Percentiles rank a stretch among this genome's conserved stretches.
Evolutionary conservation across 2,329 filamentous ascomycete species (phyloP).

Genomic region (Penicillium nordicum): DNA sequence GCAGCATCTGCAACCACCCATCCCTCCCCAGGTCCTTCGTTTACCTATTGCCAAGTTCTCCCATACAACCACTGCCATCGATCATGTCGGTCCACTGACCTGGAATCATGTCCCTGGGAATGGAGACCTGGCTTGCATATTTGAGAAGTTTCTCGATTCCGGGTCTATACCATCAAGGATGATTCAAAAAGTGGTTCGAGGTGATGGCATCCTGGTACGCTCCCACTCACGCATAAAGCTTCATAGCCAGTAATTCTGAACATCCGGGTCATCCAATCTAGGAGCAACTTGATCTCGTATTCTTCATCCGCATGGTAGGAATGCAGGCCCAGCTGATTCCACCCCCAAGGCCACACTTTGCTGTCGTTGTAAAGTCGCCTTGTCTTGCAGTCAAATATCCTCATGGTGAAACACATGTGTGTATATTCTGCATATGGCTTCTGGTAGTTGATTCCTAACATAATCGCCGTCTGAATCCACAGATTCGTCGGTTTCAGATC

Average conservation of each 20-base stretch:
- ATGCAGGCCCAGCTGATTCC: conserved; percentile 14
- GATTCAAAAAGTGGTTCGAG: conserved; percentile 36
- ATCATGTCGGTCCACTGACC: conserved; percentile 38
- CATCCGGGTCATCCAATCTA: conserved; percentile 12
- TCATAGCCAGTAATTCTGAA: background rate
- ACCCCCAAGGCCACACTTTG: conserved; percentile 31
- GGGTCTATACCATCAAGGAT: conserved; percentile 12
- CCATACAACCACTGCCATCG: conserved; percentile 38
- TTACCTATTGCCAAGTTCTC: conserved; percentile 45
- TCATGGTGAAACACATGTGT: conserved; percentile 29
- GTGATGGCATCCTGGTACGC: conserved; percentile 38
- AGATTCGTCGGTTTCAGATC: conserved; percentile 47
- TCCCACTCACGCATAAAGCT: background rate
- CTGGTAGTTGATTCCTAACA: background rate
- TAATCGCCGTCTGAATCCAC: background rate
- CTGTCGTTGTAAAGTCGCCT: conserved; percentile 45
- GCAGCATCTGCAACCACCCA: background rate
- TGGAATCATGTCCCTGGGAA: conserved; percentile 45
- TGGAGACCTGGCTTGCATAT: conserved; percentile 34
- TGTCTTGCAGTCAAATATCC: conserved; percentile 47
- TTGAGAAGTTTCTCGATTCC: conserved; percentile 30
- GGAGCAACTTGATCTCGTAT: conserved; percentile 43
- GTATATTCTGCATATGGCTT: conserved; percentile 2
- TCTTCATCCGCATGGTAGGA: conserved; percentile 28
- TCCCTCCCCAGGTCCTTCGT: conserved; percentile 19